These are phyloP conservation scores for Hippophae rhamnoides DNA, from an alignment of 306 rosid species.

Conservation along the genomic window DNA sequence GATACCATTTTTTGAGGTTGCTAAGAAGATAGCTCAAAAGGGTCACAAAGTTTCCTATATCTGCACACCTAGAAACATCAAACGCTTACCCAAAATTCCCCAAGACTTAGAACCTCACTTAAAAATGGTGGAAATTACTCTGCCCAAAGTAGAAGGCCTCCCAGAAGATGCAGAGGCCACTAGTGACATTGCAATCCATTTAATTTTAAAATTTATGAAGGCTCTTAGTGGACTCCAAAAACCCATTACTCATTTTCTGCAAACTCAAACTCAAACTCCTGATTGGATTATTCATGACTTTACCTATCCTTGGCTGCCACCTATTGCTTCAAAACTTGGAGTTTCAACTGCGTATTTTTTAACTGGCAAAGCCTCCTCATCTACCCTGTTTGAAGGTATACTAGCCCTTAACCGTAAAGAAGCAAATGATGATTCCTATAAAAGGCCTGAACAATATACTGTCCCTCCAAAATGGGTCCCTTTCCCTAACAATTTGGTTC, in stretches of 20 bases:
- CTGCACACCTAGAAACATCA: neutral
- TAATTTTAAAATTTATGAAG: neutral
- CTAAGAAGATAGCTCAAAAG: neutral
- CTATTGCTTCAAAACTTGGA: neutral
- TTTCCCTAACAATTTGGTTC: neutral
- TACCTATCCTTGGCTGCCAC: neutral
- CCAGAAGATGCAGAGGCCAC: slow-evolving; percentile 1
- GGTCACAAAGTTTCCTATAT: neutral
- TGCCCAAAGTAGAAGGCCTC: neutral
- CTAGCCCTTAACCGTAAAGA: neutral
- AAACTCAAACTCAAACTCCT: neutral
- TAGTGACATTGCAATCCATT: neutral
- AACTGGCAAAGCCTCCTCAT: neutral
- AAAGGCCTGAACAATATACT: neutral
- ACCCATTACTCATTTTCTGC: neutral
- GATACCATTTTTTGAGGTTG: neutral
- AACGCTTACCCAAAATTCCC: neutral
- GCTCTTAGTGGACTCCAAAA: neutral
- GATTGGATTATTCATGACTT: neutral
- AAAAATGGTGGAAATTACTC: neutral
- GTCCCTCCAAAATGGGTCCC: neutral
- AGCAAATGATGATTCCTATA: neutral
- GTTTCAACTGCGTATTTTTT: neutral
- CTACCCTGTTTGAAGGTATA: neutral
- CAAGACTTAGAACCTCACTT: neutral